A percentile compares a stretch with the other conserved stretches of the same genome.
phyloP scores from a whole-genome alignment of 805 yeast species.

The Candida tammaniensis region DNA sequence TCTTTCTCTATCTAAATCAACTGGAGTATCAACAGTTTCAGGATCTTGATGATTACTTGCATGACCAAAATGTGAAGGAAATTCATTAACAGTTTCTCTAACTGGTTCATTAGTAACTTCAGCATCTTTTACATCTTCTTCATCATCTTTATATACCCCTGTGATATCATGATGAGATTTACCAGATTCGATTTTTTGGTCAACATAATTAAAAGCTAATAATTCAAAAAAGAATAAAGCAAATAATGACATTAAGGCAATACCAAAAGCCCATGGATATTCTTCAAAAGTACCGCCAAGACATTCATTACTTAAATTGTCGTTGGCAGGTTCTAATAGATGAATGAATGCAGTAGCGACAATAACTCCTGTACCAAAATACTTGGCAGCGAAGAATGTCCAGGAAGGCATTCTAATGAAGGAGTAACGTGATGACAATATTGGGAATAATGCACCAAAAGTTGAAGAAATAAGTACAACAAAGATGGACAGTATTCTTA shows the following conservation, averaged over 20 bases:
- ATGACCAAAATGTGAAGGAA: constrained; percentile 44
- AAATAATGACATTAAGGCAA: constrained; percentile 49
- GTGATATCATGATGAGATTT: constrained; percentile 41
- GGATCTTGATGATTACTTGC: constrained; percentile 46
- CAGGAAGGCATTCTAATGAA: constrained; percentile 56
- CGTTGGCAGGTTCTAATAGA: constrained; percentile 66
- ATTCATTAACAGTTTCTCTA: constrained; percentile 12
- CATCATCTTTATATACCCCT: constrained; percentile 32
- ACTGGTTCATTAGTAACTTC: constrained; percentile 8
- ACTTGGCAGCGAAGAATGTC: constrained; percentile 67
- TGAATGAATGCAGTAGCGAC: constrained; percentile 81
- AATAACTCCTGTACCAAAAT: constrained; percentile 82
- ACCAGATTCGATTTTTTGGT: constrained; percentile 27
- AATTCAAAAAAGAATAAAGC: constrained; percentile 52
- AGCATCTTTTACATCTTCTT: constrained; percentile 15
- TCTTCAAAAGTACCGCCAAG: constrained; percentile 55
- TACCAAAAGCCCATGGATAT: constrained; percentile 56
- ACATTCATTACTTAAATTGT: constrained; percentile 54
- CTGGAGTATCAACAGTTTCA: constrained; percentile 37
- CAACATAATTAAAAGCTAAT: constrained; percentile 46
- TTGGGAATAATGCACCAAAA: constrained; percentile 60
- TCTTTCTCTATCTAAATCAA: constrained; percentile 38
- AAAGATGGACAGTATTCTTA: constrained; percentile 61
- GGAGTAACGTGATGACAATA: constrained; percentile 57
- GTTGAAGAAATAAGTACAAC: constrained; percentile 55